Base-by-base conservation (phyloP, 2,329 filamentous ascomycete species). In the Trichoderma atrobrunneum region DNA sequence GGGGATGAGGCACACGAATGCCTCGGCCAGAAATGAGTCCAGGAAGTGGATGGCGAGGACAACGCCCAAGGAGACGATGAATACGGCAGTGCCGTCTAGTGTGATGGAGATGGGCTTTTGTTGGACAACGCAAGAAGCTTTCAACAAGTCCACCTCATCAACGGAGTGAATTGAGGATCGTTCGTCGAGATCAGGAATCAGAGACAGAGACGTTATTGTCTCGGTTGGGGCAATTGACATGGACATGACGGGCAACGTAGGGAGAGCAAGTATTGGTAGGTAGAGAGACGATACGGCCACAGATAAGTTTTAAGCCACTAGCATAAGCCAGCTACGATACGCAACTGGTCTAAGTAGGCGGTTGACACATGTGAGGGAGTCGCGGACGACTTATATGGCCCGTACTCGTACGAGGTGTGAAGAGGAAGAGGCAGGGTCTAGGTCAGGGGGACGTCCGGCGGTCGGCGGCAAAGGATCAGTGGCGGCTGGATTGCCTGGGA, bases 81-180 rank as follows among this genome's bases (percentile, higher is more conserved):
- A 83, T 72, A 89, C 84, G 75, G 84, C 81, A 8, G 82, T 78
- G 48, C 85, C 86, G 69, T 87, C 83, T 16, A 90, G 83, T 0
- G 87, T 89, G 67, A 90, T 77, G 54, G 84, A 85, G 70, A 89
- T 81, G 59, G 86, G 83, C 74, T 85, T 83, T 77, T 88, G 86
- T 39, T 83, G 83, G 73, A 86, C 76, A 36, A 77, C 34, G 48
- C 70, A 74, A 7, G 71, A 66, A 11, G 68, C 43, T 12, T 60
- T 56, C 18, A 68, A 51, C 36, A 57, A 21, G 8, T 70, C 72
- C 14, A 51, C n/a, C 54, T 72, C 72, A 36, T 36, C 34, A 36
- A 36, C 34, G 26, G 60, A n/a, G 16, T 36, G 18, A 6, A 56
- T 21, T 26, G 68, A 34, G 24, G 54, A 16, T n/a, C 72, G 65